A percentile compares a stretch with the other conserved stretches of the same genome.
Conservation (phyloP, 2,329 filamentous ascomycete species). For the Trichoderma sp. region DNA sequence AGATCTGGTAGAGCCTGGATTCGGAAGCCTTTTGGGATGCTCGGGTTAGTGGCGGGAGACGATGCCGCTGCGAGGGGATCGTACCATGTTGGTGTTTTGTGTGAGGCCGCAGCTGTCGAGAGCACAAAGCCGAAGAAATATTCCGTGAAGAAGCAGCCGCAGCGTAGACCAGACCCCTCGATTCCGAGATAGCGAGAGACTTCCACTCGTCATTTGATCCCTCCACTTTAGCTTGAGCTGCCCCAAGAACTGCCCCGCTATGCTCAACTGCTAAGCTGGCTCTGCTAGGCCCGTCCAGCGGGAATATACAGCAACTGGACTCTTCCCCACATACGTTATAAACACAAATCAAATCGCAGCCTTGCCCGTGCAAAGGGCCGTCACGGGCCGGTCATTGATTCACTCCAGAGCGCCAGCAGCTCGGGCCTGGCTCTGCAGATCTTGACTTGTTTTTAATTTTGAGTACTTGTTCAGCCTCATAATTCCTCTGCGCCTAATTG, state of each 20-base stretch:
- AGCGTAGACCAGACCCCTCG: neutral
- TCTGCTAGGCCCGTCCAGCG: neutral
- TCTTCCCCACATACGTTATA: conserved; percentile 13
- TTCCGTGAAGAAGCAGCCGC: neutral
- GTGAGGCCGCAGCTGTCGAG: neutral
- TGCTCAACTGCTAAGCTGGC: neutral
- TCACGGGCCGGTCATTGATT: conserved; percentile 21
- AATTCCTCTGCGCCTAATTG: neutral
- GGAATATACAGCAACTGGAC: neutral
- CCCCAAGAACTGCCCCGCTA: conserved; percentile 16
- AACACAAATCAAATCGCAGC: neutral
- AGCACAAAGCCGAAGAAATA: neutral
- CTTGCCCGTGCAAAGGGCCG: conserved; percentile 22
- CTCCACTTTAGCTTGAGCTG: conserved; percentile 1
- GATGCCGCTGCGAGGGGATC: neutral
- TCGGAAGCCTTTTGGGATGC: conserved; percentile 62
- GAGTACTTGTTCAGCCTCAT: neutral
- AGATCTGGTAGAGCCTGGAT: conserved; percentile 89
- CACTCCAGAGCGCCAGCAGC: neutral
- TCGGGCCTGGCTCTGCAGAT: neutral
- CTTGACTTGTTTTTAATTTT: neutral
- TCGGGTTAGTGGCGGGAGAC: neutral
- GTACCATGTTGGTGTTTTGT: neutral
- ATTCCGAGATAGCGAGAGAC: neutral
- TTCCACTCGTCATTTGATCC: neutral